Conservation (phyloP, 78 protist genomes). For the Dictyostelium brefeldianum region DNA sequence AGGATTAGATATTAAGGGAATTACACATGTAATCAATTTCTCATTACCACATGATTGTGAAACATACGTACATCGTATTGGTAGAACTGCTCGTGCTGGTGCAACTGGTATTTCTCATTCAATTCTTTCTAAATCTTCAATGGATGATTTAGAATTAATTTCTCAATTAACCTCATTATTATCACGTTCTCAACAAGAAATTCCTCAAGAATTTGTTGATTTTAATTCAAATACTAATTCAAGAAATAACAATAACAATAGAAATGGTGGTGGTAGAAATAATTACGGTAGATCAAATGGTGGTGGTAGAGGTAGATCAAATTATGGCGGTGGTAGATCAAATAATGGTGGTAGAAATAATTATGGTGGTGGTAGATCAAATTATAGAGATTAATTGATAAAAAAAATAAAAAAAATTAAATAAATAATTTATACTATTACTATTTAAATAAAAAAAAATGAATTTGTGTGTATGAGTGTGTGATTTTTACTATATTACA, state of each 20-base stretch:
- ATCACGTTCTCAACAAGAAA: slow-evolving; percentile 10
- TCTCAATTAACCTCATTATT: slow-evolving; percentile 66
- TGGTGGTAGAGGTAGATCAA: not conserved
- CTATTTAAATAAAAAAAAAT: not conserved
- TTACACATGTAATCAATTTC: slow-evolving; percentile 98
- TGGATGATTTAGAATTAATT: slow-evolving; percentile 92
- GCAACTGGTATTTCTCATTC: slow-evolving; percentile 93
- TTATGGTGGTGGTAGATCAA: not conserved
- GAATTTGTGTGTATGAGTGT: not conserved
- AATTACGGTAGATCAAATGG: not conserved
- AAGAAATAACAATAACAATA: not conserved
- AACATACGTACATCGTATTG: slow-evolving; percentile 97
- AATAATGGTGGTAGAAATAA: not conserved
- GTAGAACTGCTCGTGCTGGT: slow-evolving; percentile 92
- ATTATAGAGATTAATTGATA: not conserved
- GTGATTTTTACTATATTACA: not conserved
- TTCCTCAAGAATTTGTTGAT: slow-evolving; percentile 17
- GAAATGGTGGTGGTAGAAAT: not conserved
- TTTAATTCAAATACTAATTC: not conserved
- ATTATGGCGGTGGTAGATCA: not conserved
- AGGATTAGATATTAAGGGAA: slow-evolving; percentile 97
- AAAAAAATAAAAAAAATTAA: not conserved
- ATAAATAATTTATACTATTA: not conserved
- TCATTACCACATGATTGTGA: slow-evolving; percentile 96
- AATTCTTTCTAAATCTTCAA: slow-evolving; percentile 94